These are phyloP conservation scores for Trichoderma erinaceum DNA, from an alignment of 495 filamentous ascomycete species.

Conservation along the genomic window DNA sequence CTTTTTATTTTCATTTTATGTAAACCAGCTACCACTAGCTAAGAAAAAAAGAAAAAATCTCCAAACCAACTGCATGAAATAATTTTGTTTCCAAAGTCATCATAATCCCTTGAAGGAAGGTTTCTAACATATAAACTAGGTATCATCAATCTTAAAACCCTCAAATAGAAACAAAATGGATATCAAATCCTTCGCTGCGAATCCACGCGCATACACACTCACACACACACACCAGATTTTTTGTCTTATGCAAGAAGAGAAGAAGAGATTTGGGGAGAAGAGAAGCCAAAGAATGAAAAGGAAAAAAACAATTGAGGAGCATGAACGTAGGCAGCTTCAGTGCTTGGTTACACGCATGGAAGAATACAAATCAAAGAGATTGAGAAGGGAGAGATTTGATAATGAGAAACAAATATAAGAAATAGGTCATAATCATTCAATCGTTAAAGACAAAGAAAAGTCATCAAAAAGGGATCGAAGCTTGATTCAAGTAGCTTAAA, in stretches of 20 bases:
- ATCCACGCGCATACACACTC: background rate
- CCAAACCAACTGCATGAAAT: background rate
- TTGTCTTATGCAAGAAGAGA: constrained; percentile 17
- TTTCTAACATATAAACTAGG: constrained; percentile 15
- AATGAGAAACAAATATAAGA: constrained; percentile 17
- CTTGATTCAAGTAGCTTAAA: constrained; percentile 37
- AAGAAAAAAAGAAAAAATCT: constrained; percentile 2
- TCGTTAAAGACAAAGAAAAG: background rate
- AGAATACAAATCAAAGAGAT: constrained; percentile 14
- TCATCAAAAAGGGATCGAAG: background rate
- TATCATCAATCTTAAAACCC: constrained; percentile 17
- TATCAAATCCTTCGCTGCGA: constrained; percentile 17
- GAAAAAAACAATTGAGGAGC: background rate
- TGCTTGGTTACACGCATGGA: background rate
- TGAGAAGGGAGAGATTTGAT: constrained; percentile 16
- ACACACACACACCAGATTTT: background rate
- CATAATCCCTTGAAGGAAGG: constrained; percentile 15
- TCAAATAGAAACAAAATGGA: constrained; percentile 22
- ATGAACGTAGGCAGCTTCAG: background rate
- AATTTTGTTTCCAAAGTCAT: background rate
- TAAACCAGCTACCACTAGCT: constrained; percentile 5
- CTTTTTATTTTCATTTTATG: background rate
- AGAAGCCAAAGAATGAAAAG: background rate
- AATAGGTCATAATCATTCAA: constrained; percentile 4
- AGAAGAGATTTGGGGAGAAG: constrained; percentile 21